Base-by-base conservation (phyloP, 2,329 filamentous ascomycete species). In the Aureobasidium sp. region DNA sequence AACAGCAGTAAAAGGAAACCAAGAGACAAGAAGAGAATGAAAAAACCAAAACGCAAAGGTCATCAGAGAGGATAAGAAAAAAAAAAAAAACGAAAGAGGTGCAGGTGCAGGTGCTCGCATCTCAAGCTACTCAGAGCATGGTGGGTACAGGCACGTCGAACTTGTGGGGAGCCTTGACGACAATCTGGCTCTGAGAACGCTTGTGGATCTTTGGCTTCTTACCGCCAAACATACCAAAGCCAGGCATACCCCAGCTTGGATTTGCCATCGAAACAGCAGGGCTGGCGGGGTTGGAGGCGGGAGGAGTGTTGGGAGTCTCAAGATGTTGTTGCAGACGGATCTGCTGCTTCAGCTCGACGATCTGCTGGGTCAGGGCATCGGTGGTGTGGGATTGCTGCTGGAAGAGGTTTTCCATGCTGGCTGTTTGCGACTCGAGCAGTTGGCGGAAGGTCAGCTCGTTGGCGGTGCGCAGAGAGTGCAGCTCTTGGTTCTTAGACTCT, bases 361-460 rank as follows among this genome's bases (percentile, higher is more conserved):
- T 58, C 3, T 58, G 54, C 54, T 58, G 54, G 10, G 54, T 58
- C 42, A 58, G n/a, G 25, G 54, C 54, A 39, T 47, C 54, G 30
- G 54, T 58, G 15, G 54, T 58, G 30, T 42, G 37, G 13, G 32
- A 48, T 7, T 58, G 54, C 21, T 48, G 54, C 7, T 37, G 37
- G 29, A 58, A 58, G 27, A 58, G 42, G 15, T 47, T 21, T 29
- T 58, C 42, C 54, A 58, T 58, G 42, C 41, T 47, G 2, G 54
- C 42, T 5, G 41, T 58, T 30, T 58, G 54, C 7, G 54, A 47
- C 32, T 58, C 54, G 30, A 58, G 54, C 41, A 58, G 16, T 48
- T 58, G 54, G 25, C 54, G 41, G 42, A 58, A 58, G 30, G 42
- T 47, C 41, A 58, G 21, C 42, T 58, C 54, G 32, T 58, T 58